Base-by-base conservation (phyloP, 177 flowering plant genomes). In the Vitis hybrid region DNA sequence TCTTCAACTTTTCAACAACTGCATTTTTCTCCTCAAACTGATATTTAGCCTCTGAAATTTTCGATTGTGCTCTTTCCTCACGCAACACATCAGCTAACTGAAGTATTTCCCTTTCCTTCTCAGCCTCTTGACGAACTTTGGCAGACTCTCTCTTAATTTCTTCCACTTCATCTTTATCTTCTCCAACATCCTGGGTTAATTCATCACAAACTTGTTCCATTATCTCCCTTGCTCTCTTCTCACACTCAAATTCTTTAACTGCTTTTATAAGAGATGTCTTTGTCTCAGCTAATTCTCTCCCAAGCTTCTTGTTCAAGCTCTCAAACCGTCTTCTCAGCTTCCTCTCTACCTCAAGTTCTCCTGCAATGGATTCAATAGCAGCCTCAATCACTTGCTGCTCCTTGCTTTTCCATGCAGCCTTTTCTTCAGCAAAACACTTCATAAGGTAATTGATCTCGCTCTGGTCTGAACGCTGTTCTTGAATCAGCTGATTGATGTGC, bases 371-470 rank as follows among this genome's bases (percentile, higher is more conserved):
- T 62, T 86, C 88, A 58, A 94, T 73, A 11, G 94, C 93, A 59
- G 87, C 83, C 72, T 79, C 84, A 52, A 92, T 78, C 66, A 71
- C 80, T 62, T 88, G 82, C 54, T 75, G 83, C 74, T 89, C 94
- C 74, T 82, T 88, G 62, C 62, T 82, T 79, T 90, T 89, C 97
- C 96, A 91, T 1, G 86, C 84, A 2, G 90, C 87, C 75, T 91
- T 95, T 61, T 95, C 98, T 73, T 91, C 97, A 30, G 90, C 90
- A 78, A 95, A 87, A 34, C 85, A 76, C 79, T 89, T 93, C 83
- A 89, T 80, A 59, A 93, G 77, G 71, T 83, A 81, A 72, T 77
- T 80, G 34, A 88, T 83, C 66, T 91, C 97, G 51, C 72, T 79
- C 59, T 77, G 78, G 14, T 84, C 91, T 7, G 91, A 82, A 30